Conservation (phyloP, 225 moss, liverwort and hornwort genomes). For the Bryoerythrophyllum caledonicum region DNA sequence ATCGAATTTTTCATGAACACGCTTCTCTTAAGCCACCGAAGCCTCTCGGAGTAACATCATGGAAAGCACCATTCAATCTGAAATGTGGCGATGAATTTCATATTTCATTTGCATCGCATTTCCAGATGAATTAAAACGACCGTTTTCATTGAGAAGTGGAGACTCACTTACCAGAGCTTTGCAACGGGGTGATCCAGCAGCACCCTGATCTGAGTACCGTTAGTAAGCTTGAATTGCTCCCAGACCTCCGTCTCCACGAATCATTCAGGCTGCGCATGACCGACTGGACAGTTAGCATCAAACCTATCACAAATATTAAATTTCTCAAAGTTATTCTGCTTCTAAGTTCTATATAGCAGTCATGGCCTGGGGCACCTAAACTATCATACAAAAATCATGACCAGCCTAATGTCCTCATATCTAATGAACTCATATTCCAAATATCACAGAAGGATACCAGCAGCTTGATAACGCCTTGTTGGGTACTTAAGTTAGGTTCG, state of each 20-base stretch:
- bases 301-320: background rate
- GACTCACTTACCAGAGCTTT: background rate
- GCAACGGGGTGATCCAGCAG: background rate
- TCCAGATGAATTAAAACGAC: background rate
- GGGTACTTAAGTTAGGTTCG: background rate
- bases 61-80: too few relatives aligned
- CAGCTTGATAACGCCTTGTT: background rate
- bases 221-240: background rate
- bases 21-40: too few relatives aligned
- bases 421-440: background rate
- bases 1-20: too few relatives aligned
- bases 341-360: background rate
- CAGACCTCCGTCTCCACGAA: background rate
- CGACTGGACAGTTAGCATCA: background rate
- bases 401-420: background rate
- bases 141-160: background rate
- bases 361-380: background rate
- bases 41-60: too few relatives aligned
- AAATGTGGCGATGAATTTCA: background rate
- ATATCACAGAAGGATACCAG: constrained; percentile 3
- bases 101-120: background rate
- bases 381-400: background rate
- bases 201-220: background rate
- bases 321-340: background rate
- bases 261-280: constrained; percentile 16